Evolutionary conservation across 2,329 filamentous ascomycete species (phyloP), one percentile per base, ranked within the genome.

Genomic region (Penicillium sp.): DNA sequence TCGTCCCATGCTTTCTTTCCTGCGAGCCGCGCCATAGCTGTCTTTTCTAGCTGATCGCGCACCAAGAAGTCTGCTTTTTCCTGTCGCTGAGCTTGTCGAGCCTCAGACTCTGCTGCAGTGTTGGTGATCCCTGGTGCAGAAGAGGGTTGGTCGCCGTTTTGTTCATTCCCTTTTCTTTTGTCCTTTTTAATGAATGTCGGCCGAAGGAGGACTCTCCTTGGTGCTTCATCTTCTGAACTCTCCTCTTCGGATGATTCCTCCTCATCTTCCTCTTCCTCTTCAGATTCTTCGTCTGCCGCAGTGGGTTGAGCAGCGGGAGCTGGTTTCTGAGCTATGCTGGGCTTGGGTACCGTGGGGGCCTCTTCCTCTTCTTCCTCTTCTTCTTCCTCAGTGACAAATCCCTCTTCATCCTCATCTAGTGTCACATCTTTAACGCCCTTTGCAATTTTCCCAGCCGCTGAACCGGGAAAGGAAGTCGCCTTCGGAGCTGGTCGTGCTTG

Each of bases 1-100:
- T 84, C 81, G 57, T 96, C 92, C 91, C 92, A 97, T 66, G 91
- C 86, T 69, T 90, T 91, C 73, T 90, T 91, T 12, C 86, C 87
- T 0, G 85, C 84, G 0, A 86, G 86, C 55, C 86, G 84, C 21
- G 89, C 90, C 3, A 87, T 87, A 0, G 89, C 83, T 65, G 93
- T 88, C 63, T 89, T 90, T 65, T 89, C 86, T 45, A 97, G 85
- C 69, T 97, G 91, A 64, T 92, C 90, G 69, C 96, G 91, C 14
- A 99, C 85, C 9, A 97, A 77, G 56, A 83, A 86, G 69, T 96
- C 88, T 12, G 88, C 84, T 58, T 87, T 84, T 40, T 88, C 86
- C 69, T 87, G 86, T 60, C 83, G 85, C 35, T 84, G 82, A 1
- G 80, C 72, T 35, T 64, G 68, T 4, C 66, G 68, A 11, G 61